phyloP scores from a whole-genome alignment of 495 filamentous ascomycete species.

The Neurospora tetraspora region DNA sequence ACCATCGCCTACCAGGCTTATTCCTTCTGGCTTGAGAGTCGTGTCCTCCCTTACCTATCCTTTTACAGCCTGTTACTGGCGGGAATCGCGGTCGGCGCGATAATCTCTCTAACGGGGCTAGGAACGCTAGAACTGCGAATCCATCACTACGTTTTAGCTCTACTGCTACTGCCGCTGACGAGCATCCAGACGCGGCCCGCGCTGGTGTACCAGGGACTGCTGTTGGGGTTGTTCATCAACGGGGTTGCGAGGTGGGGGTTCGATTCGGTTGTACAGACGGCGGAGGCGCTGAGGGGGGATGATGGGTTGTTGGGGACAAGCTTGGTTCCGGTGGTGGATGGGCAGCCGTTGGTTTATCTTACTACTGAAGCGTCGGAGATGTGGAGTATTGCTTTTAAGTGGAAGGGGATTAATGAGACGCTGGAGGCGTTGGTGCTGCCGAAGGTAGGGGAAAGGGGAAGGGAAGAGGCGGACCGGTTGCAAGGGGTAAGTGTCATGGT shows the following conservation, averaged over 20 bases:
- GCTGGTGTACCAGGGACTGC: slow-evolving; percentile 75
- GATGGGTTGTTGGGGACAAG: slow-evolving; percentile 54
- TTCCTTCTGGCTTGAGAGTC: slow-evolving; percentile 61
- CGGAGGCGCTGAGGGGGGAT: slow-evolving; percentile 48
- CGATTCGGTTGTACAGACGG: slow-evolving; percentile 77
- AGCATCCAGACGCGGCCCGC: slow-evolving; percentile 70
- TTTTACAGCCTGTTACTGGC: slow-evolving; percentile 56
- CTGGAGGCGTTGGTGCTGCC: background rate
- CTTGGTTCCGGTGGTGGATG: slow-evolving; percentile 51
- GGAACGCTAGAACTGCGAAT: slow-evolving; percentile 66
- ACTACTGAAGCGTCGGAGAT: background rate
- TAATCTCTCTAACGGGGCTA: slow-evolving; percentile 41
- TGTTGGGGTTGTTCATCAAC: slow-evolving; percentile 86
- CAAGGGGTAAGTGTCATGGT: slow-evolving; percentile 19
- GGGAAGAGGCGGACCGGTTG: background rate
- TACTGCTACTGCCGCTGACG: slow-evolving; percentile 73
- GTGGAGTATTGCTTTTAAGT: slow-evolving; percentile 40
- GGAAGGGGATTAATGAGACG: slow-evolving; percentile 26
- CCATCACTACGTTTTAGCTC: slow-evolving; percentile 88
- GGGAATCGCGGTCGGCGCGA: slow-evolving; percentile 51
- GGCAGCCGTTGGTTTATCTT: slow-evolving; percentile 30
- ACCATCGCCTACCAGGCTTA: slow-evolving; percentile 58
- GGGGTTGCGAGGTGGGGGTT: slow-evolving; percentile 92
- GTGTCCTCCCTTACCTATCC: slow-evolving; percentile 55
- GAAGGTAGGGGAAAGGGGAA: background rate